Conservation (phyloP, 2,329 filamentous ascomycete genomes). For the Teratosphaeria nubilosa region DNA sequence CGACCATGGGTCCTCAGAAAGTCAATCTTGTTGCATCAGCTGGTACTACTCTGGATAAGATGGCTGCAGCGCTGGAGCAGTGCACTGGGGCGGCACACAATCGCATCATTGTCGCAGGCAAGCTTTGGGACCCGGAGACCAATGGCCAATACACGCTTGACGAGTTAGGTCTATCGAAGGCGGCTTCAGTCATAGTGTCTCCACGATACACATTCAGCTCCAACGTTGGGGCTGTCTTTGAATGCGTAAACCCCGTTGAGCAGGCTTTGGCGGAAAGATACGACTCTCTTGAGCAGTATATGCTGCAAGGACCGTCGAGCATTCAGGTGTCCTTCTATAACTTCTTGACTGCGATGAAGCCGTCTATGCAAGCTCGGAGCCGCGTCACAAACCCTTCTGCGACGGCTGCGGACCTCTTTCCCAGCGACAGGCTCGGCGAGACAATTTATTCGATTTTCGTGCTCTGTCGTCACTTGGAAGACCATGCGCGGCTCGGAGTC, state of each 20-base stretch:
- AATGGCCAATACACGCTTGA: constrained; percentile 8
- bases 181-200: constrained; percentile 16
- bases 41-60: constrained; percentile 11
- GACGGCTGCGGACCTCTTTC: constrained; percentile 55
- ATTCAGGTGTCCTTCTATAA: constrained; percentile 38
- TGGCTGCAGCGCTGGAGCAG: constrained; percentile 11
- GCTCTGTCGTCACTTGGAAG: constrained; percentile 50
- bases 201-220: constrained; percentile 15
- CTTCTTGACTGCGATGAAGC: constrained; percentile 52
- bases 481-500: constrained; percentile 19
- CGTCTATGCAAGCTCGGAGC: constrained; percentile 26
- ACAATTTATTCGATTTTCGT: constrained; percentile 59
- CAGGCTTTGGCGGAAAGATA: constrained; percentile 73
- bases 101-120: constrained; percentile 16
- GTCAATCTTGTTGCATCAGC: constrained; percentile 8
- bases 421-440: constrained; percentile 56
- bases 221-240: constrained; percentile 18
- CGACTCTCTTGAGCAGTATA: constrained; percentile 63
- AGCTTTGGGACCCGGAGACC: constrained; percentile 9
- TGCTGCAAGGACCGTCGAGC: constrained; percentile 57
- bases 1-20: background rate
- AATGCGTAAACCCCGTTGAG: constrained; percentile 48
- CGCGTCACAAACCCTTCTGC: constrained; percentile 46
- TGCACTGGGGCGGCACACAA: constrained; percentile 15
- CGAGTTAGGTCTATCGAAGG: constrained; percentile 11